A percentile compares a stretch with the other conserved stretches of the same genome.
These are phyloP conservation scores for Stemphylium vesicarium DNA, from an alignment of 2,329 filamentous ascomycete genomes.

Conservation along the genomic window DNA sequence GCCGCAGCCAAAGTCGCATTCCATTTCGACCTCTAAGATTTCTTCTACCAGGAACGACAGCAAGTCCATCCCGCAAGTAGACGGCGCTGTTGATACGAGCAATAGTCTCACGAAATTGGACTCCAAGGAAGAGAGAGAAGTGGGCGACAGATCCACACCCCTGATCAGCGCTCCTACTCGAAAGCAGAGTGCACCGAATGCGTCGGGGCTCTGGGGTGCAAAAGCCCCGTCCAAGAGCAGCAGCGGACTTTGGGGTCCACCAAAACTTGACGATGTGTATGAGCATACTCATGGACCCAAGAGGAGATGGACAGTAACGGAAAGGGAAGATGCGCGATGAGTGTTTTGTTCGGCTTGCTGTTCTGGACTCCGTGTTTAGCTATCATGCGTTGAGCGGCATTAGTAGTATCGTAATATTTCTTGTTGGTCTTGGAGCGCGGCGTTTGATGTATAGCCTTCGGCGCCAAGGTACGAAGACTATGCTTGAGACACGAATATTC, in stretches of 20 bases:
- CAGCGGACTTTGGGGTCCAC: constrained; percentile 54
- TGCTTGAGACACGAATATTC: too few species aligned
- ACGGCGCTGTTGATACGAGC: constrained; percentile 11
- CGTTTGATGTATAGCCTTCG: too few species aligned
- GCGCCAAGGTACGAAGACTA: too few species aligned
- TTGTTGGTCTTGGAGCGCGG: too few species aligned
- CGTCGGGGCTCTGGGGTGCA: constrained; percentile 34
- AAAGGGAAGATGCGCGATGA: constrained; percentile 30
- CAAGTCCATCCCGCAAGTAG: constrained; percentile 12
- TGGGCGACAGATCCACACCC: constrained; percentile 40
- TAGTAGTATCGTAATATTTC: too few species aligned
- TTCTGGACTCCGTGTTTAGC: too few species aligned
- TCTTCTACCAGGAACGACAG: not conserved
- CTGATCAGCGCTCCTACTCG: constrained; percentile 29
- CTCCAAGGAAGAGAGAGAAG: constrained; percentile 38
- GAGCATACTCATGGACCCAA: constrained; percentile 50
- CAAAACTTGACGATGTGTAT: constrained; percentile 42
- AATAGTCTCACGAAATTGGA: constrained; percentile 20
- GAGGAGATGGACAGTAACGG: constrained; percentile 53
- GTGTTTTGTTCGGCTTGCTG: not conserved
- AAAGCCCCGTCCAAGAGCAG: constrained; percentile 27
- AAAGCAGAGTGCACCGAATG: constrained; percentile 15
- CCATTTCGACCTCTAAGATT: constrained; percentile 10
- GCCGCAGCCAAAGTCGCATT: constrained; percentile 22
- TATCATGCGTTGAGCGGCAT: too few species aligned